These are phyloP conservation scores for Priceomyces carsonii DNA, from an alignment of 805 yeast species.

Conservation along the genomic window DNA sequence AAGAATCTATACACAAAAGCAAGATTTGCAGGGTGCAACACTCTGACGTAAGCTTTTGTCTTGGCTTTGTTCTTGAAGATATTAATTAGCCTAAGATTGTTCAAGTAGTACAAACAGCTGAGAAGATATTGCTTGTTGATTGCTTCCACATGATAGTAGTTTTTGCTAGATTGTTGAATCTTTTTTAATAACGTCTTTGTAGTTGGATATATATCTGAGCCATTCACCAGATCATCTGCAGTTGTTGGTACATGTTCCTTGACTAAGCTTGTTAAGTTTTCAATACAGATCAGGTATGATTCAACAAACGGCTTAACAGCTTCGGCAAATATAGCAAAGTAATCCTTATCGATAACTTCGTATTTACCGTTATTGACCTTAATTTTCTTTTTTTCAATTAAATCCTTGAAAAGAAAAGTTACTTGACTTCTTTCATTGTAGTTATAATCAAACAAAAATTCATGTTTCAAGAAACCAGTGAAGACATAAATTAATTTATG, in stretches of 20 bases:
- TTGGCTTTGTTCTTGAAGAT: constrained; percentile 43
- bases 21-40: constrained; percentile 29
- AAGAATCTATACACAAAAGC: constrained; percentile 10
- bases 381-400: constrained; percentile 15
- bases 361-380: constrained; percentile 18
- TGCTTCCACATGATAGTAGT: constrained; percentile 27
- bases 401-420: constrained; percentile 26
- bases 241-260: constrained; percentile 9
- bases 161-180: constrained; percentile 18
- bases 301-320: constrained; percentile 36
- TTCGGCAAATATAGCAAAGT: constrained; percentile 25
- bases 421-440: constrained; percentile 30
- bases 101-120: constrained; percentile 38
- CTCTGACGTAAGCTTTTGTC: constrained; percentile 40
- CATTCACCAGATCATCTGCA: constrained; percentile 25
- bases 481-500: constrained; percentile 32
- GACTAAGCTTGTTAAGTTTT: constrained; percentile 11
- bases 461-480: constrained; percentile 41
- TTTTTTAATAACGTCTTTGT: constrained; percentile 33
- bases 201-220: constrained; percentile 28
- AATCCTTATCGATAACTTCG: constrained; percentile 21
- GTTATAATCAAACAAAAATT: constrained; percentile 44
- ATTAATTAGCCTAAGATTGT: constrained; percentile 32
- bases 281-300: constrained; percentile 30
- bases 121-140: constrained; percentile 44